Evolutionary conservation across 2,329 filamentous ascomycete species (phyloP), one percentile per base, ranked within the genome.

Genomic region (Stachybotrys chartarum): DNA sequence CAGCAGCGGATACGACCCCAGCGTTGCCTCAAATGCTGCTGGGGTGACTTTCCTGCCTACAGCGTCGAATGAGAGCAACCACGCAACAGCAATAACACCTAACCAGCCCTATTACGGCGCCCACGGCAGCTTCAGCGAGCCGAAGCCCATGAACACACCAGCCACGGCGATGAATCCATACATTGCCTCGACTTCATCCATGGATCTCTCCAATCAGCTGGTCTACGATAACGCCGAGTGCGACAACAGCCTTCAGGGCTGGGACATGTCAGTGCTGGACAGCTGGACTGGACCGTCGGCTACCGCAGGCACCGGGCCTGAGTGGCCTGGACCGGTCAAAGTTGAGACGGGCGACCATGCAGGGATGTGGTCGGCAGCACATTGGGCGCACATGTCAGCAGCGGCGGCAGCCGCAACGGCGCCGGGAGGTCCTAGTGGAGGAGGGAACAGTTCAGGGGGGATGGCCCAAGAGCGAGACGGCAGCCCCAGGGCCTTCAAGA

Each of bases 1-100:
- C 16, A 72, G 73, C 57, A 72, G 72, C 57, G 45, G 45, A 8
- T 80, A 80, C 62, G 76, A 79, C 52, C 64, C 69, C 51, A 61
- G 56, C 56, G 66, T 72, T 63, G 63, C 65, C 30, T 52, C 61
- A 4, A 63, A 64, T 50, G 58, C 60, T 30, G 63, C 63, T 32
- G 64, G 64, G 31, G 66, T 70, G 45, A 63, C 61, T 54, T 73
- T 67, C 55, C 54, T 73, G 54, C 61, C 70, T 7, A 56, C 58
- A 61, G 8, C 63, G 64, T 57, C 64, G 11, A 58, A 63, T 17
- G 61, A 62, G 56, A 63, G 66, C 55, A 57, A 64, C 24, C 66
- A 66, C 54, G 31, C 59, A 12, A 50, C 60, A 54, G 55, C 60
- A 30, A 57, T 69, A 58, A 61, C 58, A 30, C 63, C 63, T 57